phyloP scores from a whole-genome alignment of 805 yeast genomes.

The Candida pseudoglaebosa region DNA sequence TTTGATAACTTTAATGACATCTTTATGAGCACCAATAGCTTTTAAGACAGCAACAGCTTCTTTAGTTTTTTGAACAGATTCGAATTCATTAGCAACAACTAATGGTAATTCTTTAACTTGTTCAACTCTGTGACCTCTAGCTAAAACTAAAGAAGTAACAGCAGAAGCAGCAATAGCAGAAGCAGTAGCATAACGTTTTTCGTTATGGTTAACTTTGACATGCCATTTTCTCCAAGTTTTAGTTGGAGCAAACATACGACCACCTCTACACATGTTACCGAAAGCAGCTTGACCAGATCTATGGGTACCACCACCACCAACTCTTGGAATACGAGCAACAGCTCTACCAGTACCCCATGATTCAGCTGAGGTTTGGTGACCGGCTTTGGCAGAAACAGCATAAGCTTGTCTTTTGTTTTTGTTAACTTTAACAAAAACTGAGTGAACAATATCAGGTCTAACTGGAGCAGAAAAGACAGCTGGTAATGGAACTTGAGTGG shows the following conservation, averaged over 20 bases:
- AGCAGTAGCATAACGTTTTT: slow-evolving; percentile 99
- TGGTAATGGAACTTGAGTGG: slow-evolving; percentile 87
- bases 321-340: slow-evolving; percentile 99
- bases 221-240: slow-evolving; percentile 99
- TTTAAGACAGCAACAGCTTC: slow-evolving; percentile 97
- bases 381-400: slow-evolving; percentile 99
- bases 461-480: slow-evolving; percentile 99
- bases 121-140: slow-evolving; percentile 99
- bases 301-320: slow-evolving; percentile 99
- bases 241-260: slow-evolving; percentile 99
- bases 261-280: slow-evolving; percentile 99
- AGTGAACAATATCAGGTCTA: slow-evolving; percentile 99
- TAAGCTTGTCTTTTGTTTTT: slow-evolving; percentile 99
- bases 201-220: slow-evolving; percentile 99
- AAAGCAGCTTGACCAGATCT: slow-evolving; percentile 99
- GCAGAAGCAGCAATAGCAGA: slow-evolving; percentile 99
- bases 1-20: slow-evolving; percentile 95
- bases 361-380: slow-evolving; percentile 99
- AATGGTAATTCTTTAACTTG: slow-evolving; percentile 97
- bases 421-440: slow-evolving; percentile 97
- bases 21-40: slow-evolving; percentile 98
- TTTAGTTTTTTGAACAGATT: slow-evolving; percentile 93
- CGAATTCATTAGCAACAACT: slow-evolving; percentile 91
- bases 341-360: slow-evolving; percentile 99
- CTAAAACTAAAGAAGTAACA: slow-evolving; percentile 95